A percentile compares a stretch with the other conserved stretches of the same genome.
Evolutionary conservation across 805 yeast genomes (phyloP).

Genomic region (Metschnikowia kofuensis): DNA sequence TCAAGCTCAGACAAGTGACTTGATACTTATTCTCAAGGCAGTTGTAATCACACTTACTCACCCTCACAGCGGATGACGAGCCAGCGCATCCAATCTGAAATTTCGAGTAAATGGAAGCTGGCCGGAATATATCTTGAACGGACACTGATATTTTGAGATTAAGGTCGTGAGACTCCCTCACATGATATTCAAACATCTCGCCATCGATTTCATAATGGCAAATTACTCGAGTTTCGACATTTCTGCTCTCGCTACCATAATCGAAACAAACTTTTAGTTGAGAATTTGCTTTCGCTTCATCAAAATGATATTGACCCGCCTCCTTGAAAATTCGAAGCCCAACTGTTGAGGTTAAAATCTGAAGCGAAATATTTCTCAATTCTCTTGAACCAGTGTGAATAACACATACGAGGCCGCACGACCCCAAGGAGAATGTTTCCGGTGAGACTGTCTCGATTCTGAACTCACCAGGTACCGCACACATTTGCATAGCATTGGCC

Average conservation of each 20-base stretch:
- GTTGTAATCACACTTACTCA: slow-evolving; percentile 42
- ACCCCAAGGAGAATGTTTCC: slow-evolving; percentile 25
- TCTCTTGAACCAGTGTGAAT: slow-evolving; percentile 30
- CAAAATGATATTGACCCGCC: neutral
- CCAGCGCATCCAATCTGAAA: slow-evolving; percentile 65
- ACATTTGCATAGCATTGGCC: slow-evolving; percentile 1
- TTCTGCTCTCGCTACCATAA: slow-evolving; percentile 28
- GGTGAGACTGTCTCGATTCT: slow-evolving; percentile 29
- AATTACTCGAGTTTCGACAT: slow-evolving; percentile 20
- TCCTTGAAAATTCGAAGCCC: slow-evolving; percentile 17
- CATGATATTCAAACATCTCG: slow-evolving; percentile 19
- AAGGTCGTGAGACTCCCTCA: slow-evolving; percentile 46
- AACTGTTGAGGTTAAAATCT: slow-evolving; percentile 10
- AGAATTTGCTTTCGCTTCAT: neutral
- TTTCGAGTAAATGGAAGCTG: slow-evolving; percentile 55
- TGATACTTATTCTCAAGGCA: slow-evolving; percentile 26
- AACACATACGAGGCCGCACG: slow-evolving; percentile 23
- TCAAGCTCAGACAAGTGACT: slow-evolving; percentile 16
- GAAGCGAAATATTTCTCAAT: slow-evolving; percentile 16
- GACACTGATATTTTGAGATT: slow-evolving; percentile 65
- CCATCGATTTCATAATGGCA: slow-evolving; percentile 22
- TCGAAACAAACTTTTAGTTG: slow-evolving; percentile 26
- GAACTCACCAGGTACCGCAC: slow-evolving; percentile 13
- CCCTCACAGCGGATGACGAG: slow-evolving; percentile 49
- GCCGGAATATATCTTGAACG: slow-evolving; percentile 74